Percentiles rank a stretch among this genome's conserved stretches.
These are phyloP conservation scores for Claviceps digitariae DNA, from an alignment of 2,329 filamentous ascomycete species.

Conservation along the genomic window DNA sequence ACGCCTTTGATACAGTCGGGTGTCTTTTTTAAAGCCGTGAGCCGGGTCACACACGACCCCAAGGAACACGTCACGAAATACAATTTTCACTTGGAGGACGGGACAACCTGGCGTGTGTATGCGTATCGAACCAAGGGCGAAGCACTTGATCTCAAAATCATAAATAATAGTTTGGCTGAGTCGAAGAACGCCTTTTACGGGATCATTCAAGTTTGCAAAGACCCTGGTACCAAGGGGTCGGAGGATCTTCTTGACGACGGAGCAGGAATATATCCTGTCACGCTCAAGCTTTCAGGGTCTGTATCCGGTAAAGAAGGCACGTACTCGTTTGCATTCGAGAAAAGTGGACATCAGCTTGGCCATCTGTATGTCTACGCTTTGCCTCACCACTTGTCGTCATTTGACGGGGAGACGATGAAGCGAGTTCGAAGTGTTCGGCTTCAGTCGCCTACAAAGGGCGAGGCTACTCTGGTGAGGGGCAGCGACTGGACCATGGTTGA, in stretches of 20 bases:
- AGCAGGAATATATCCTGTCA: constrained; percentile 59
- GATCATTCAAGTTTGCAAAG: constrained; percentile 71
- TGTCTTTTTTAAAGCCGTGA: constrained; percentile 59
- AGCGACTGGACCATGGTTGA: constrained; percentile 71
- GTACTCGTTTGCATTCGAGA: constrained; percentile 64
- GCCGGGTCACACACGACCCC: constrained; percentile 38
- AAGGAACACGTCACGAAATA: constrained; percentile 63
- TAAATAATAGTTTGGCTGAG: constrained; percentile 50
- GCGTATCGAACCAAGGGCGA: constrained; percentile 45
- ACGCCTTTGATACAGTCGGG: constrained; percentile 62
- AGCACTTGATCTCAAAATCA: constrained; percentile 52
- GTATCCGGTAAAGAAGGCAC: constrained; percentile 45
- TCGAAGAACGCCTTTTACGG: constrained; percentile 60
- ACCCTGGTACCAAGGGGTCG: constrained; percentile 39
- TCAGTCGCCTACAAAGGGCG: constrained; percentile 74
- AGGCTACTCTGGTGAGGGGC: constrained; percentile 57
- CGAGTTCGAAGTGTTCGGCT: constrained; percentile 44
- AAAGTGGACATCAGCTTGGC: constrained; percentile 46
- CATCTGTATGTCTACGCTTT: constrained; percentile 74
- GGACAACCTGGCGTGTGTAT: constrained; percentile 69
- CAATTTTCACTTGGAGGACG: constrained; percentile 57
- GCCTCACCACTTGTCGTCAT: constrained; percentile 71
- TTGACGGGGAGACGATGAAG: constrained; percentile 44
- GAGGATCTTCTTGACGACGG: constrained; percentile 63
- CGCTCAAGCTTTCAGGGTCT: constrained; percentile 50